Evolutionary conservation across 805 yeast species (phyloP).

Genomic region (Helenozyma baotianmanensis): DNA sequence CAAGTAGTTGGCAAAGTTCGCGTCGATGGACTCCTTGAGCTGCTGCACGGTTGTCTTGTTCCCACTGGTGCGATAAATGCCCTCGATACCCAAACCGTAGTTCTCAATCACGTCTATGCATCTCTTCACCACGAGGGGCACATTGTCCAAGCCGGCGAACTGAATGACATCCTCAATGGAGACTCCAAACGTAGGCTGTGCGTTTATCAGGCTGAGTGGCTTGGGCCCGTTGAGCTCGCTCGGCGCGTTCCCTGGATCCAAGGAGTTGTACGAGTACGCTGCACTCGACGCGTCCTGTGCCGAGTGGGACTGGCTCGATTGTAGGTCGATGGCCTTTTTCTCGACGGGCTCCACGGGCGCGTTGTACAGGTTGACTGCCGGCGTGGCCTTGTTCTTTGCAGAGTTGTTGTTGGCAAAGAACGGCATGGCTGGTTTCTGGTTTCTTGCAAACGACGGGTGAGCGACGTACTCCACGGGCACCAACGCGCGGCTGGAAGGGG

Average conservation of each 20-base stretch:
- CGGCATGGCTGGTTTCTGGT: slow-evolving; percentile 27
- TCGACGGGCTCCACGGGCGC: too few species aligned
- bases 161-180: slow-evolving; percentile 74
- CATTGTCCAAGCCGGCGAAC: slow-evolving; percentile 80
- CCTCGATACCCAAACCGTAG: slow-evolving; percentile 82
- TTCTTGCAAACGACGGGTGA: slow-evolving; percentile 57
- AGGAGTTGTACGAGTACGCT: slow-evolving; percentile 17
- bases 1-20: slow-evolving; percentile 62
- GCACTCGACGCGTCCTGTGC: slow-evolving; percentile 1
- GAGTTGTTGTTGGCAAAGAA: slow-evolving; percentile 17
- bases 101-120: slow-evolving; percentile 84
- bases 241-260: slow-evolving; percentile 28
- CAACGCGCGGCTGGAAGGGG: slow-evolving; percentile 39
- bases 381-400: too few species aligned
- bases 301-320: background rate
- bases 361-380: too few species aligned
- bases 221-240: slow-evolving; percentile 34
- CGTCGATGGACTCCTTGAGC: slow-evolving; percentile 65
- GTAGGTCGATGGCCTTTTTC: too few species aligned
- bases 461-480: slow-evolving; percentile 67
- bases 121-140: slow-evolving; percentile 83
- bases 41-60: slow-evolving; percentile 70
- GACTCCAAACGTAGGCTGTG: slow-evolving; percentile 67
- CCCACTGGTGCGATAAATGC: slow-evolving; percentile 84
- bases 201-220: slow-evolving; percentile 18